Base-by-base conservation (phyloP, 2,329 filamentous ascomycete genomes). In the Paraphaeosphaeria sporulosa region DNA sequence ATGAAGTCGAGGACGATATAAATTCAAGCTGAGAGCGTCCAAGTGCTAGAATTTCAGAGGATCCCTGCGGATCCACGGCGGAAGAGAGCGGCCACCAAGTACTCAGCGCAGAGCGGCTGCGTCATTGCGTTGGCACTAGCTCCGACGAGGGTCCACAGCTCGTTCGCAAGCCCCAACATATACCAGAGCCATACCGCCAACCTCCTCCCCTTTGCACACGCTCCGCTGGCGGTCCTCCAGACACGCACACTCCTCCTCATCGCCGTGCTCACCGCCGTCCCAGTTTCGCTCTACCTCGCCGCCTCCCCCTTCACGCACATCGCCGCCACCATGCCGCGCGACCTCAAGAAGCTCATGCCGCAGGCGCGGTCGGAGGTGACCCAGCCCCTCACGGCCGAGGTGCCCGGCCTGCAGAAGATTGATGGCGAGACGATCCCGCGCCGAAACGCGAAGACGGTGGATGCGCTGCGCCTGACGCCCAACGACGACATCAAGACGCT, bases 381-480 rank as follows among this genome's bases (percentile, higher is more conserved):
- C 77, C 86, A 88, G 36, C 92, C 92, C 15, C 94, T 89, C 82
- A 89, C 90, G 58, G 82, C 93, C 72, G 91, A 95, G 70, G 87
- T 85, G 12, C 82, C 90, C 17, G 90, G 89, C 70, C 87, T 83
- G 65, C 80, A 88, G 73, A 88, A 89, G 68, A 85, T 90, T 62
- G 84, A 89, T 6, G 93, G 93, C 81, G 93, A 97, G 83, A 94
- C 93, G 52, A 89, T 93, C 66, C 93, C 93, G 42, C 90, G 92
- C 69, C 87, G 93, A 60, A 89, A 96, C 76, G 83, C 87, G 57
- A 83, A 84, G 60, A 87, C 90, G 64, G 91, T 90, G 76, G 85
- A 96, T 69, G 87, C 85, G 54, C 87, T 96, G 60, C 81, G 87
- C 64, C 82, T 84, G 57, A 86, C 82, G 10, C 91, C 92, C 4